Evolutionary conservation across 805 yeast genomes (phyloP).

Genomic region (Starmerella potacharoeniae): DNA sequence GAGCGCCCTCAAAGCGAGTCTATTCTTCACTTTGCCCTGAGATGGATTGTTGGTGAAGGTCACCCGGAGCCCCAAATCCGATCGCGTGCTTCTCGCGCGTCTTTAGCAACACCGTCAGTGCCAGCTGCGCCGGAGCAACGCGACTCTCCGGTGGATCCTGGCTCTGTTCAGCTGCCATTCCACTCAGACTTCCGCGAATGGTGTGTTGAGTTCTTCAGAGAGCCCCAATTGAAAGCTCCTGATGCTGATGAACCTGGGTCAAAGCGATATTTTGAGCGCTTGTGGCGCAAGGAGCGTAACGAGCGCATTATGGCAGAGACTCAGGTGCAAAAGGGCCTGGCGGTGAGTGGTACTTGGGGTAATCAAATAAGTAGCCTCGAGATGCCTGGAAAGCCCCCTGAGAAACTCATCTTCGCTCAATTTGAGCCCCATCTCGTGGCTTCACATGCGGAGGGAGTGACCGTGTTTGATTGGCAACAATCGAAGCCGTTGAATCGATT

Average conservation of each 20-base stretch:
- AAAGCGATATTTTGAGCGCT: constrained; percentile 61
- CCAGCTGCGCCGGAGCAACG: not conserved
- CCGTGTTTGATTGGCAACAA: constrained; percentile 82
- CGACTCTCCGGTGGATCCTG: not conserved
- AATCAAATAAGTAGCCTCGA: constrained; percentile 58
- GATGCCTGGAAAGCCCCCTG: constrained; percentile 14
- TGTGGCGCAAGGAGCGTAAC: constrained; percentile 86
- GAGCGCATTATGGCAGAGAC: constrained; percentile 79
- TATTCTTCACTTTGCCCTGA: constrained; percentile 4
- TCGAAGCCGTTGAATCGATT: constrained; percentile 43
- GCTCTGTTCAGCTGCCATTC: constrained; percentile 25
- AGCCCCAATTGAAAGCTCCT: constrained; percentile 79
- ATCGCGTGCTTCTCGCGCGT: not conserved
- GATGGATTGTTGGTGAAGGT: constrained; percentile 10
- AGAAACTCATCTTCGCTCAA: constrained; percentile 65
- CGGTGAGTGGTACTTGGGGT: constrained; percentile 80
- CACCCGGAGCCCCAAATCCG: not conserved
- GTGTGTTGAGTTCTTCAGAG: constrained; percentile 81
- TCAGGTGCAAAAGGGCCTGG: constrained; percentile 75
- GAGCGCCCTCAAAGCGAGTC: constrained; percentile 4
- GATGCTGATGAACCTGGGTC: constrained; percentile 91
- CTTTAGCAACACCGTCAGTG: not conserved
- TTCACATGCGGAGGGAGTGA: constrained; percentile 66
- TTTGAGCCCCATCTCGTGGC: constrained; percentile 75
- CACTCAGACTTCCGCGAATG: constrained; percentile 32